Base-by-base conservation (phyloP, 495 filamentous ascomycete genomes). In the Aspergillus indologenus region DNA sequence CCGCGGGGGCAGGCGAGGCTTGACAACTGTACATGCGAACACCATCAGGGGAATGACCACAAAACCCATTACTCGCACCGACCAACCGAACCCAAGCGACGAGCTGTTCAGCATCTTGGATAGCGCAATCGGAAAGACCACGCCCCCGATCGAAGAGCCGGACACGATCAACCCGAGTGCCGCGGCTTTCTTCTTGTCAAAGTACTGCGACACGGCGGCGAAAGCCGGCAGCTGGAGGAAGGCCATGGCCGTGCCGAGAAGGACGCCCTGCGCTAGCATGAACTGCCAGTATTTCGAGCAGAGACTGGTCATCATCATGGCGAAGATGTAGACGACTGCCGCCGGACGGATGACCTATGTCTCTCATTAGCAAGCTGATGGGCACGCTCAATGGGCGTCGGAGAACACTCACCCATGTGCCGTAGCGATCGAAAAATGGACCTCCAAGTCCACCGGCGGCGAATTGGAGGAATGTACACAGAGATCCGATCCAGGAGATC, bases 41-140 rank as follows among this genome's bases (percentile, higher is more conserved):
- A 45, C 43, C 40, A 85, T 65, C 7, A 73, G 66, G 0, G 60
- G 74, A 0, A 87, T 60, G 61, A 83, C 79, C 46, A 91, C 75
- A 67, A 89, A 86, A 0, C 80, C 89, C 49, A 89, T 71, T 2
- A 81, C 71, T 45, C 88, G 74, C 14, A 90, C 78, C 0, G 87
- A 83, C 86, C 86, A 88, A 1, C 75, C 71, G 68, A 91, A 90
- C 0, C 63, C 50, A 12, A 67, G 26, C 4, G 56, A 60, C 4
- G 62, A 60, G 29, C 49, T 44, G 21, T 69, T 54, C 20, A 72
- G 55, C 56, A 77, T 67, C 8, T 54, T 58, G 15, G 51, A 53
- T 2, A 65, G 40, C 0, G 53, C 64, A 19, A 75, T 59, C 6
- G 71, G 69, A 54, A 66, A 63, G n/a, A 71, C 67, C 7, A 73